phyloP scores from a whole-genome alignment of 2,329 filamentous ascomycete species.

The Botryosphaeria agaves region DNA sequence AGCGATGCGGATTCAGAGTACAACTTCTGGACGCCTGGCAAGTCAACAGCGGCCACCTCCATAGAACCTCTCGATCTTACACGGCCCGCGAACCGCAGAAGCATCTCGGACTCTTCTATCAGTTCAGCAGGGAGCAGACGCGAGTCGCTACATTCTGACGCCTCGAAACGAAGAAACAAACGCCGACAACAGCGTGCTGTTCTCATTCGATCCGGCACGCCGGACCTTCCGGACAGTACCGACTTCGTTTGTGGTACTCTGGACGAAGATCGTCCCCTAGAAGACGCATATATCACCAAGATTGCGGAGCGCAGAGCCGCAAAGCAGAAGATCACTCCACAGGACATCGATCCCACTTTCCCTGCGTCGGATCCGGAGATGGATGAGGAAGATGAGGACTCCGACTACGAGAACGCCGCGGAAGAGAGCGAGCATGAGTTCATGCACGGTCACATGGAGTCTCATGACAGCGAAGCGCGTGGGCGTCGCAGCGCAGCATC shows the following conservation, averaged over 20 bases:
- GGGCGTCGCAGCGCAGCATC: slow-evolving; percentile 16
- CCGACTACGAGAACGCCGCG: slow-evolving; percentile 32
- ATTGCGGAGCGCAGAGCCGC: slow-evolving; percentile 64
- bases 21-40: slow-evolving; percentile 43
- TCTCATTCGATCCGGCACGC: slow-evolving; percentile 47
- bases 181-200: slow-evolving; percentile 15
- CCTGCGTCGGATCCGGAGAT: slow-evolving; percentile 82
- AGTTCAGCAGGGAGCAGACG: slow-evolving; percentile 28
- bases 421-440: slow-evolving; percentile 52
- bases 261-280: slow-evolving; percentile 87
- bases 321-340: slow-evolving; percentile 72
- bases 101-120: slow-evolving; percentile 35
- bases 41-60: slow-evolving; percentile 35
- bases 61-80: slow-evolving; percentile 32
- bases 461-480: slow-evolving; percentile 37
- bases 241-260: slow-evolving; percentile 98
- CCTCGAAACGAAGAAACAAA: slow-evolving; percentile 8
- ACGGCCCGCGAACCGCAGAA: slow-evolving; percentile 26
- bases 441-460: slow-evolving; percentile 55
- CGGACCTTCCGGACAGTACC: slow-evolving; percentile 86
- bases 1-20: slow-evolving; percentile 47
- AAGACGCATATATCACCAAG: slow-evolving; percentile 79
- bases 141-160: slow-evolving; percentile 6
- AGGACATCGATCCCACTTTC: slow-evolving; percentile 95
- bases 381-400: slow-evolving; percentile 56